Percentiles rank a stretch among this genome's conserved stretches.
Conservation (phyloP, 345 rosid genomes). For the Melaleuca alternifolia region DNA sequence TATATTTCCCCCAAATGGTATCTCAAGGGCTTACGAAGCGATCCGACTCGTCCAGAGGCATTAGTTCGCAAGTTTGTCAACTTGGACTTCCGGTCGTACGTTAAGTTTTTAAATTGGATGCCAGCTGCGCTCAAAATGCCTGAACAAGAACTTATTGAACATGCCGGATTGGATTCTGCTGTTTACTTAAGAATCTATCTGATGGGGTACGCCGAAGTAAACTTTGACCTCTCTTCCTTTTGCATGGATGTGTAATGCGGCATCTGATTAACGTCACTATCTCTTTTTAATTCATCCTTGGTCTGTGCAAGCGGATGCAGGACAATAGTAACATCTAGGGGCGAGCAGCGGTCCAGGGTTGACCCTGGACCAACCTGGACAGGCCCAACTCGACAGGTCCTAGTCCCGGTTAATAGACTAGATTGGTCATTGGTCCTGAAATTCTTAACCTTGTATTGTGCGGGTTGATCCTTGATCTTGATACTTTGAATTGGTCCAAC, state of each 20-base stretch:
- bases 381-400: no score
- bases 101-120: conserved; percentile 85
- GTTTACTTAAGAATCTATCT: conserved; percentile 87
- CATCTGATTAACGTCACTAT: not conserved
- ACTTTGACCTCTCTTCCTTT: not conserved
- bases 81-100: conserved; percentile 55
- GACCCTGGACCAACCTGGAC: no score
- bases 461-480: no score
- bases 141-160: conserved; percentile 89
- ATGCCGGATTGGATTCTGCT: conserved; percentile 94
- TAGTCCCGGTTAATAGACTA: no score
- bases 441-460: no score
- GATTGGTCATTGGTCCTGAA: no score
- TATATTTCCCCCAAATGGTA: conserved; percentile 98
- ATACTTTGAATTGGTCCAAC: no score
- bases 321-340: not conserved
- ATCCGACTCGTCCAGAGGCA: conserved; percentile 53
- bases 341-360: no score
- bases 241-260: not conserved
- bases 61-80: conserved; percentile 54
- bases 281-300: not conserved
- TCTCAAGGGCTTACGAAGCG: conserved; percentile 63
- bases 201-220: conserved; percentile 51
- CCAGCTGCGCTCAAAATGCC: conserved; percentile 92
- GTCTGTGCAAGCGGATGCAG: not conserved